Percentiles rank a stretch among this genome's conserved stretches.
Conservation (phyloP, 2,329 filamentous ascomycete species). For the Colletotrichum destructivum region DNA sequence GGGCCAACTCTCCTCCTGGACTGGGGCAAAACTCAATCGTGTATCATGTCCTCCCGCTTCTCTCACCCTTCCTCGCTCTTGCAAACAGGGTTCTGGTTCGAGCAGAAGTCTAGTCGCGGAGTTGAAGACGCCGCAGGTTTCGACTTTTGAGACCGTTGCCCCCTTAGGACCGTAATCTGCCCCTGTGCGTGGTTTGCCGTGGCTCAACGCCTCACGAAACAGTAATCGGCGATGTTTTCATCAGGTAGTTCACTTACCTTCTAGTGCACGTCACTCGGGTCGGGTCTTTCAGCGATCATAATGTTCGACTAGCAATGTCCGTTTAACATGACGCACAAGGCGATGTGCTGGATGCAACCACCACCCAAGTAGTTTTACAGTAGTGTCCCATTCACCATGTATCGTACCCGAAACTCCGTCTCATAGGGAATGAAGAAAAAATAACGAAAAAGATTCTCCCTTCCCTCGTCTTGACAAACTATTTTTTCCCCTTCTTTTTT, state of each 20-base stretch:
- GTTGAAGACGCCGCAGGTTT: neutral
- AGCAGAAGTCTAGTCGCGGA: neutral
- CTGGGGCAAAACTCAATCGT: conserved; percentile 12
- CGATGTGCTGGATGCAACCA: neutral
- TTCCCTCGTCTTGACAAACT: neutral
- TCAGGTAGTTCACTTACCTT: neutral
- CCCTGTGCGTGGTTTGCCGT: neutral
- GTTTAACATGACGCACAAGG: neutral
- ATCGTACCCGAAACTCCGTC: conserved; percentile 14
- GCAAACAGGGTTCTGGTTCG: neutral
- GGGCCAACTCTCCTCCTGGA: neutral
- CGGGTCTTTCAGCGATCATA: neutral
- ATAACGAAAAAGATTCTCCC: neutral
- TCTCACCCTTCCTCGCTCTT: neutral
- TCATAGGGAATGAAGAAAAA: neutral
- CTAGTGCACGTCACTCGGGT: neutral
- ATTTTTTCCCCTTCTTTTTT: too few relatives aligned
- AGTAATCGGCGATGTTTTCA: neutral
- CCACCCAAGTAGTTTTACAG: neutral
- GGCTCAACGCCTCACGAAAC: neutral
- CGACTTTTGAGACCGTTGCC: neutral
- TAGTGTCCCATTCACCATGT: neutral
- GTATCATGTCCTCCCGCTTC: neutral
- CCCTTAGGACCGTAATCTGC: neutral
- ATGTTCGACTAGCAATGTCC: neutral